Evolutionary conservation across 257 asterid genomes (phyloP), one percentile per base, ranked within the genome.

Genomic region (Lithospermum erythrorhizon): DNA sequence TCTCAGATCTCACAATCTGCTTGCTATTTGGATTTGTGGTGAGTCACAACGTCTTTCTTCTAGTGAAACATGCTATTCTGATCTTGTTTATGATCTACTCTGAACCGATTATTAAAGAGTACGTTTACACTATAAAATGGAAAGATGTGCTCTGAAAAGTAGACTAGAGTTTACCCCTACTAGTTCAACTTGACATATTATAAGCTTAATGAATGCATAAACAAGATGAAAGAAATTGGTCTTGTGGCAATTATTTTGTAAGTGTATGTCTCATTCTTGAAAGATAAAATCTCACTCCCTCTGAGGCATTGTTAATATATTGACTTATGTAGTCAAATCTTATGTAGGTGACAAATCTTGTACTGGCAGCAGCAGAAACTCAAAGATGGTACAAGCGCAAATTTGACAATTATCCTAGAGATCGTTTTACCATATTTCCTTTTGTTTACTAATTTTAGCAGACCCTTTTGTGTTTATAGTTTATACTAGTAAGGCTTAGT

Each of bases 341-440:
- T 61, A 47, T 75, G 82, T 83, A 93, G 97, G 94, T 82, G 70
- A 82, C 84, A 21, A 93, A 93, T 77, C 96, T 93, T 60, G 67
- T 69, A 45, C 72, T 89, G 41, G 86, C 90, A 30, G 95, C 98
- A 2, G 78, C 67, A n/a, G 95, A 86, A 74, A 82, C 96, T 22
- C 97, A 86, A 2, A 82, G 72, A 68, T 93, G 97, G 95, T 89
- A 93, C 77, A 73, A 73, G 48, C 75, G 61, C 47, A 89, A 84
- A 65, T 93, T 93, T 20, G 99, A 89, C 47, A 74, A 81, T 68
- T 93, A 93, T 66, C 98, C 98, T 10, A 76, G 63, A 59, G 69
- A 79, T 53, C 90, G 96, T 61, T 58, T 18, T 23, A 87, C 87
- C 21, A 75, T 89, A 45, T 59, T 89, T 62, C 95, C 99, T 61